Conservation (phyloP, 2,329 filamentous ascomycete species). For the Ophiostoma sp. region DNA sequence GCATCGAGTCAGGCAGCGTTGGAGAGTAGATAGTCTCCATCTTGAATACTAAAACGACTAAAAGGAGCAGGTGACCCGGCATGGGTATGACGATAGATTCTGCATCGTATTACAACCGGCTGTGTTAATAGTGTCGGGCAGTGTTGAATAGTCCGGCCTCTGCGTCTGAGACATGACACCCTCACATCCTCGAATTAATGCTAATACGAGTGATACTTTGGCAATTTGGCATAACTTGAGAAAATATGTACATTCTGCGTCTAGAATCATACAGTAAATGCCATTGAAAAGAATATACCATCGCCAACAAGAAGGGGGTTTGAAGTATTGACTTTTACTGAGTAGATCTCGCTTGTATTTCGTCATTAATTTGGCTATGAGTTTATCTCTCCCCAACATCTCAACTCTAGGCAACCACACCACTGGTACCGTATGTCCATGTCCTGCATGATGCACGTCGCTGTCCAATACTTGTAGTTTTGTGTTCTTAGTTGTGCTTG, state of each 20-base stretch:
- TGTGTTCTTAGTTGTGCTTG: background rate
- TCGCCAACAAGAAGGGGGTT: no score
- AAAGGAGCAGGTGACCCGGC: background rate
- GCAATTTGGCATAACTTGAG: no score
- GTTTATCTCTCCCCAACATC: background rate
- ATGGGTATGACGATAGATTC: background rate
- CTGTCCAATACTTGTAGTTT: background rate
- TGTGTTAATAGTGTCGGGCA: background rate
- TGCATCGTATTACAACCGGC: background rate
- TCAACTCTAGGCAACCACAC: conserved; percentile 2
- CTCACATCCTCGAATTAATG: background rate
- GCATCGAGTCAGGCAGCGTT: background rate
- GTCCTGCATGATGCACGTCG: background rate
- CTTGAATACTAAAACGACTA: background rate
- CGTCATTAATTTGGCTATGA: background rate
- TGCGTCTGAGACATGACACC: background rate
- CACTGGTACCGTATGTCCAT: background rate
- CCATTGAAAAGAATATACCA: no score
- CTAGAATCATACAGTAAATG: no score
- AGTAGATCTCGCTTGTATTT: no score
- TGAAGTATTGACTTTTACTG: no score
- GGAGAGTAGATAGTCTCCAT: background rate
- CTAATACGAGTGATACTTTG: background rate
- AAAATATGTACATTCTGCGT: no score
- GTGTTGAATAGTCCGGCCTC: background rate